A percentile compares a stretch with the other conserved stretches of the same genome.
These are phyloP conservation scores for Cucurbita maxima DNA, from an alignment of 306 rosid genomes.

Conservation along the genomic window DNA sequence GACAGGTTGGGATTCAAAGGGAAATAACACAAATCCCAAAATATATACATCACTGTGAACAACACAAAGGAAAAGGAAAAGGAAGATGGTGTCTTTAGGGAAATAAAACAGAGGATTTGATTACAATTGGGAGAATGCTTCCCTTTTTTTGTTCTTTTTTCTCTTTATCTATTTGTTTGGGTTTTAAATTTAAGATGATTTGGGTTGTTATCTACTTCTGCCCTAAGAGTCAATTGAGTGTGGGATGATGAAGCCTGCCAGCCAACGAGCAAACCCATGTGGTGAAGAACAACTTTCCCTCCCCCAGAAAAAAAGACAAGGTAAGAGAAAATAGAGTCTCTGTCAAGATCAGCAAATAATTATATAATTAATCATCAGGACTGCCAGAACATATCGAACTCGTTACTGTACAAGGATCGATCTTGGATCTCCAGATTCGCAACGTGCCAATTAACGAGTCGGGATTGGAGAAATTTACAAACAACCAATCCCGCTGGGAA, in stretches of 20 bases:
- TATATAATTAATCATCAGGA: conserved; percentile 42
- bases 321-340: not conserved
- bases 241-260: not conserved
- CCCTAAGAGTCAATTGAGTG: conserved; percentile 1
- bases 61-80: not conserved
- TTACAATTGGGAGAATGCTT: conserved; percentile 1
- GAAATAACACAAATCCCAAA: not conserved
- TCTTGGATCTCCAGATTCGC: conserved; percentile 99
- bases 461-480: conserved; percentile 81
- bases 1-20: not conserved
- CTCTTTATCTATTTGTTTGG: not conserved
- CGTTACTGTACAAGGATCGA: conserved; percentile 93
- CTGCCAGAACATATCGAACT: conserved; percentile 95
- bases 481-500: conserved; percentile 71
- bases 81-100: not conserved
- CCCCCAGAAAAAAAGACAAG: conserved; percentile 6
- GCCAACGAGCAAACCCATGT: conserved; percentile 4
- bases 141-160: not conserved
- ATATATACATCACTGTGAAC: not conserved
- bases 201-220: conserved; percentile 1
- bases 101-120: not conserved
- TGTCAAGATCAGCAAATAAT: not conserved
- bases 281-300: conserved; percentile 6
- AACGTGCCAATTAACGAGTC: conserved; percentile 87
- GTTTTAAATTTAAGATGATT: not conserved